Conservation (phyloP, 805 yeast genomes). For the Kodamaea laetipori region DNA sequence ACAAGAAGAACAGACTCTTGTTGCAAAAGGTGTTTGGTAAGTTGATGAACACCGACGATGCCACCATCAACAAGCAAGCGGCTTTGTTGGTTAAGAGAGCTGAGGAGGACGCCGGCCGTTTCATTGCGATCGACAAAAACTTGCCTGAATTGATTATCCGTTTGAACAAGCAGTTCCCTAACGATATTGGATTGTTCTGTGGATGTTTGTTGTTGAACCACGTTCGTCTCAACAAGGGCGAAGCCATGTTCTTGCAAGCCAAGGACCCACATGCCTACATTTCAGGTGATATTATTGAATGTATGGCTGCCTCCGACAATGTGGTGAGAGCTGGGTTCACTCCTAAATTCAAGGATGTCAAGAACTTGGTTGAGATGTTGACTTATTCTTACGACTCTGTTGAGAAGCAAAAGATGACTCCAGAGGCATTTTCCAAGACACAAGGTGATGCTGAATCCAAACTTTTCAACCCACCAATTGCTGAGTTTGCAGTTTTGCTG, state of each 20-base stretch:
- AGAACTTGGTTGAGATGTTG: constrained; percentile 84
- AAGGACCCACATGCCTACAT: constrained; percentile 98
- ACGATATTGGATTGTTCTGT: constrained; percentile 93
- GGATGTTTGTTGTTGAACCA: constrained; percentile 93
- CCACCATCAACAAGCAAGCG: constrained; percentile 57
- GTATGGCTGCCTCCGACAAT: constrained; percentile 99
- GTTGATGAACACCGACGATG: constrained; percentile 81
- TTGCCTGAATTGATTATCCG: constrained; percentile 76
- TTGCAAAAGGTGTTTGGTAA: constrained; percentile 76
- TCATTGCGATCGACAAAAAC: constrained; percentile 47
- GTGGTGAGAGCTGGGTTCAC: constrained; percentile 99
- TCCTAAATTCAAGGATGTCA: constrained; percentile 97
- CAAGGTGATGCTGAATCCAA: constrained; percentile 63
- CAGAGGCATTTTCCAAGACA: constrained; percentile 57
- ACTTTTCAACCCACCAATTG: constrained; percentile 94
- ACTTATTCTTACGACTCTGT: constrained; percentile 89
- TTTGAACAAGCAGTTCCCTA: constrained; percentile 84
- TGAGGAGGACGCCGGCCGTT: constrained; percentile 54
- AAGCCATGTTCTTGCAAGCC: constrained; percentile 95
- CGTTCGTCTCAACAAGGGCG: constrained; percentile 79
- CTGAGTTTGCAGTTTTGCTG: constrained; percentile 92
- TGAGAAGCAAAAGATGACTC: constrained; percentile 88
- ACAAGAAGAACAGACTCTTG: constrained; percentile 58
- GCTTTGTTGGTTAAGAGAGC: constrained; percentile 69
- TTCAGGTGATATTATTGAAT: constrained; percentile 95